Evolutionary conservation across 78 protist genomes (phyloP).

Genomic region (Capsaspora owczarzaki): DNA sequence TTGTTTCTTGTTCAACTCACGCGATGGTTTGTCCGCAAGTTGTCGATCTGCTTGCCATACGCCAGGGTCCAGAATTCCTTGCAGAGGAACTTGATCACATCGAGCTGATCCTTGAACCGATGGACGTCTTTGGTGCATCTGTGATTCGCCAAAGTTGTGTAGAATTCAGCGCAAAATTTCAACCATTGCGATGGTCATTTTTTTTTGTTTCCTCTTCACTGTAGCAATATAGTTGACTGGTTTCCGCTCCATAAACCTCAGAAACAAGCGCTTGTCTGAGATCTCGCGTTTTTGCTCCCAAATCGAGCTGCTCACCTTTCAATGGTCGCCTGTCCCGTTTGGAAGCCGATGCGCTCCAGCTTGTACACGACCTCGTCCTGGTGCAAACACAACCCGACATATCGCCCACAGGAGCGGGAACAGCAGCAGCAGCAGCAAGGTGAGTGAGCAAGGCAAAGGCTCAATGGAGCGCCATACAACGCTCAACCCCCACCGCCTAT

Average conservation of each 20-base stretch:
- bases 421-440: neutral
- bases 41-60: slow-evolving; percentile 37
- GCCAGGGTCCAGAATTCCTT: slow-evolving; percentile 28
- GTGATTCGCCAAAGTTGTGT: neutral
- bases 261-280: neutral
- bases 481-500: neutral
- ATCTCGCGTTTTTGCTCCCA: neutral
- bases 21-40: slow-evolving; percentile 27
- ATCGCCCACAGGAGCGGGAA: neutral
- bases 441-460: neutral
- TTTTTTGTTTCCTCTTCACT: neutral
- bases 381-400: neutral
- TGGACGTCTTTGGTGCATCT: neutral
- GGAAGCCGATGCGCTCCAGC: slow-evolving; percentile 18
- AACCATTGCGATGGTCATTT: neutral
- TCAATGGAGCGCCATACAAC: neutral
- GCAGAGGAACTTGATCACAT: slow-evolving; percentile 28
- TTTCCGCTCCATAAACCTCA: neutral
- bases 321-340: slow-evolving; percentile 8
- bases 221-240: neutral
- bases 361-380: neutral
- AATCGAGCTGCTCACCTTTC: neutral
- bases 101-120: slow-evolving; percentile 25
- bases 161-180: neutral
- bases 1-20: no score